Evolutionary conservation across 208 protist species (phyloP).

Genomic region (Wallacemonas sp.): DNA sequence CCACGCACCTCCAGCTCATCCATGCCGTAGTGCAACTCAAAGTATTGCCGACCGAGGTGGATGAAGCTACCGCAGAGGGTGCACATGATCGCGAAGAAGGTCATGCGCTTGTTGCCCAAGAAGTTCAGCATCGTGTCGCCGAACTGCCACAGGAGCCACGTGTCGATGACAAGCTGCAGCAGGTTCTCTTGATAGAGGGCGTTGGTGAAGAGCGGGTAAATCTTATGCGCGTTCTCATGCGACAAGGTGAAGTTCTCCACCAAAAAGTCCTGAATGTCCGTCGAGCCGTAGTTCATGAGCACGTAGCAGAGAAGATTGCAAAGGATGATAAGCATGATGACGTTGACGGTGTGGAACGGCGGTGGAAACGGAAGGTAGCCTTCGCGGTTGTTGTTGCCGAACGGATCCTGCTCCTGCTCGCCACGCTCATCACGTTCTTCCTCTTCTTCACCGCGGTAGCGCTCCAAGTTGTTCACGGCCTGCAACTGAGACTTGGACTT

Average conservation of each 20-base stretch:
- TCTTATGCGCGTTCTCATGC: slow-evolving; percentile 68
- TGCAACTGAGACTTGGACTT: slow-evolving; percentile 41
- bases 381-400: slow-evolving; percentile 36
- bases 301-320: slow-evolving; percentile 78
- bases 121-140: slow-evolving; percentile 86
- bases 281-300: slow-evolving; percentile 74
- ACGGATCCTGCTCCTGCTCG: slow-evolving; percentile 60
- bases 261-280: slow-evolving; percentile 80
- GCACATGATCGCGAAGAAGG: slow-evolving; percentile 70
- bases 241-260: slow-evolving; percentile 89
- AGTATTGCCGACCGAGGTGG: slow-evolving; percentile 79
- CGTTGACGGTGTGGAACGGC: slow-evolving; percentile 88
- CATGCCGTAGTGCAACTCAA: slow-evolving; percentile 82
- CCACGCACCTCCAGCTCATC: slow-evolving; percentile 85
- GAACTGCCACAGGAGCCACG: slow-evolving; percentile 83
- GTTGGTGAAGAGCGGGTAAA: slow-evolving; percentile 89
- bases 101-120: slow-evolving; percentile 78
- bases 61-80: slow-evolving; percentile 73
- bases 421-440: slow-evolving; percentile 42
- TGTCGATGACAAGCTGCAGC: slow-evolving; percentile 86
- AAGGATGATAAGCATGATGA: slow-evolving; percentile 81
- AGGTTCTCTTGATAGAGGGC: slow-evolving; percentile 86
- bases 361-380: slow-evolving; percentile 85
- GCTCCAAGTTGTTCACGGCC: slow-evolving; percentile 43
- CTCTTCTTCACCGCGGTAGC: slow-evolving; percentile 52